phyloP scores from a whole-genome alignment of 148 eudicot genomes.

The Rhododendron simsii region DNA sequence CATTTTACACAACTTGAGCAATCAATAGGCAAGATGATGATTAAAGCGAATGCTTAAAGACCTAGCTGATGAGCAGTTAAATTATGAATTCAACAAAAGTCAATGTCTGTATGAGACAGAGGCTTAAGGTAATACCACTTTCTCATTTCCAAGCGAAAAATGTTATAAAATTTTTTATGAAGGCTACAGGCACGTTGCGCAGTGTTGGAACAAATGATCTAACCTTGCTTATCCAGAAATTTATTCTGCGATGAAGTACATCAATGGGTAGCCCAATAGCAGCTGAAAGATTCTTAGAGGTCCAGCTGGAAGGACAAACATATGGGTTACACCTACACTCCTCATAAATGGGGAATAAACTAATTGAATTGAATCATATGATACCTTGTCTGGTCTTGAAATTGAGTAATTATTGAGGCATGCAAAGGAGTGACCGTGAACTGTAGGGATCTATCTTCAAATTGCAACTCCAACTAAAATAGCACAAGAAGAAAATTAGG shows the following conservation, averaged over 20 bases:
- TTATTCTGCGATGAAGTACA: slow-evolving; percentile 65
- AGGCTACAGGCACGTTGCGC: neutral
- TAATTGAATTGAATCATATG: slow-evolving; percentile 4
- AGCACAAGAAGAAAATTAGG: neutral
- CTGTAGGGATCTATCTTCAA: slow-evolving; percentile 65
- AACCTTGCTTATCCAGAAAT: slow-evolving; percentile 98
- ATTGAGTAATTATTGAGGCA: slow-evolving; percentile 83
- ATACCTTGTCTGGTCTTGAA: slow-evolving; percentile 81
- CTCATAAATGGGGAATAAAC: neutral
- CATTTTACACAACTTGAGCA: neutral
- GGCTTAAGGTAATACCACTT: neutral
- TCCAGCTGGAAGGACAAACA: slow-evolving; percentile 58
- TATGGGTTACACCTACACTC: neutral
- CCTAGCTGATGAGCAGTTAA: slow-evolving; percentile 3
- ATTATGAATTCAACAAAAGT: neutral
- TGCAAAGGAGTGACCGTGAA: slow-evolving; percentile 88
- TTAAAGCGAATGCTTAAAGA: neutral
- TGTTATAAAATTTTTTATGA: neutral
- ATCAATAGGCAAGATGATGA: neutral
- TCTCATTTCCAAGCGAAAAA: neutral
- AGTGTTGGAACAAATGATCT: neutral
- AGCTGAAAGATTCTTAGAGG: slow-evolving; percentile 83
- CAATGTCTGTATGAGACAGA: neutral
- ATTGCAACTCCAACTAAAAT: slow-evolving; percentile 82
- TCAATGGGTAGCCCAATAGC: slow-evolving; percentile 84